Percentiles rank a stretch among this genome's conserved stretches.
Conservation (phyloP, 2,329 filamentous ascomycete genomes). For the Stachybotrys elegans region DNA sequence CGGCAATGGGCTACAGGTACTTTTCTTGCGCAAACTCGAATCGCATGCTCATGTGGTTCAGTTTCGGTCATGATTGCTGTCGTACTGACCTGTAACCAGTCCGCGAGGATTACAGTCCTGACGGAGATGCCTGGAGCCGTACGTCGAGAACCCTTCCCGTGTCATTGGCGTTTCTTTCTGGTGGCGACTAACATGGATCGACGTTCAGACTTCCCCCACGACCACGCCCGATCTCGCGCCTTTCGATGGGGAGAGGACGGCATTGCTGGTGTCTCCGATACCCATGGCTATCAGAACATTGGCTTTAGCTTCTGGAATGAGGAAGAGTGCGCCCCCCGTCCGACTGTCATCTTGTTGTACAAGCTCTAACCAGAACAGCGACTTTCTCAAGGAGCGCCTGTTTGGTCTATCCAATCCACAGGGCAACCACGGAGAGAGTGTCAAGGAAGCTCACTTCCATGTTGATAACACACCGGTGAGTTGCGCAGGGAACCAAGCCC, state of each 20-base stretch:
- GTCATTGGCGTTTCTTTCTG: too few species aligned
- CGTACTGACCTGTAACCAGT: conserved; percentile 39
- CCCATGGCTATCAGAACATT: conserved; percentile 86
- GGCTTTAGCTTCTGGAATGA: conserved; percentile 98
- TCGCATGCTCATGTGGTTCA: conserved; percentile 6
- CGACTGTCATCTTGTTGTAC: too few species aligned
- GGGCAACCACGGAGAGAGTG: conserved; percentile 93
- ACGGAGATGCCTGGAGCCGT: conserved; percentile 96
- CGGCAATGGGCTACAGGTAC: conserved; percentile 91
- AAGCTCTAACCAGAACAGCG: too few species aligned
- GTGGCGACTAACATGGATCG: too few species aligned
- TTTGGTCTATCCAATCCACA: conserved; percentile 95
- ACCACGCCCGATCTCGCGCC: conserved; percentile 80
- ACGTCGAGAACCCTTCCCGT: too few species aligned
- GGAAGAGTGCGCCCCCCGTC: conserved; percentile 68
- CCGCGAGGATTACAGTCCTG: conserved; percentile 83
- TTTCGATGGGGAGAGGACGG: conserved; percentile 97
- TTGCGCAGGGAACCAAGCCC: conserved; percentile 3
- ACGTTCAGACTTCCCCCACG: conserved; percentile 78
- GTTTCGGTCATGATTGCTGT: conserved; percentile 8
- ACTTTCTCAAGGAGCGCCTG: conserved; percentile 89
- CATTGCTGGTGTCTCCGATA: conserved; percentile 89
- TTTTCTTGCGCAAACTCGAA: too few species aligned
- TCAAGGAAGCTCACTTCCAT: conserved; percentile 97
- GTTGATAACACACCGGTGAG: conserved; percentile 81